Conservation (phyloP, 768 basidiomycete genomes). For the Boletus barrowsii region DNA sequence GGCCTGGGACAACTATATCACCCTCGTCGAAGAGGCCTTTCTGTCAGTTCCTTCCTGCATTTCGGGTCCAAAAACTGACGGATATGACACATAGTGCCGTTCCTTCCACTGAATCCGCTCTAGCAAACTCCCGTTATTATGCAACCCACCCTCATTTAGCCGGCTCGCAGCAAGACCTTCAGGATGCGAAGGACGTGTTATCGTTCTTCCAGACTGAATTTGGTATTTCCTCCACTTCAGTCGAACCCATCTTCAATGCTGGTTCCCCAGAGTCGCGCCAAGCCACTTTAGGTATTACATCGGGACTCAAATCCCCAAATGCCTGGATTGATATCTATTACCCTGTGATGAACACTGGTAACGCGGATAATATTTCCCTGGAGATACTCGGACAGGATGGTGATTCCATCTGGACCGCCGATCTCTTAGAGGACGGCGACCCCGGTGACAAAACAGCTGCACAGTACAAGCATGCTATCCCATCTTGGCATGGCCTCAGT, state of each 20-base stretch:
- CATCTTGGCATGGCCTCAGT: conserved; percentile 86
- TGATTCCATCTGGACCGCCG: conserved; percentile 59
- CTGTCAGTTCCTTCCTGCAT: conserved; percentile 29
- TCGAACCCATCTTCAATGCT: conserved; percentile 62
- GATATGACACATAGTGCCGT: conserved; percentile 39
- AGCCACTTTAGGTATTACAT: conserved; percentile 57
- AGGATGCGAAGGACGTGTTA: conserved; percentile 66
- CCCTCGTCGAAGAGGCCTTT: conserved; percentile 30
- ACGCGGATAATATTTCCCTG: conserved; percentile 61
- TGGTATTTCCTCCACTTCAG: conserved; percentile 40
- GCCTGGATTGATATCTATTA: conserved; percentile 90
- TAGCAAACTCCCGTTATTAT: conserved; percentile 53
- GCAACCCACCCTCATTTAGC: conserved; percentile 73
- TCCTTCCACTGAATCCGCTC: conserved; percentile 56
- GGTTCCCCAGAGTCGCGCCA: conserved; percentile 65
- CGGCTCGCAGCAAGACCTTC: conserved; percentile 57
- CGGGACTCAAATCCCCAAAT: conserved; percentile 45
- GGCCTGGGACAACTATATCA: conserved; percentile 13
- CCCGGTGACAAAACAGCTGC: conserved; percentile 70
- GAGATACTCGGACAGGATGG: conserved; percentile 62
- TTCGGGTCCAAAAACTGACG: background rate
- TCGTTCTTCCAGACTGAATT: conserved; percentile 66
- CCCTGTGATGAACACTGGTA: conserved; percentile 73
- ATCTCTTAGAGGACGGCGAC: conserved; percentile 69
- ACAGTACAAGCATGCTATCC: conserved; percentile 62